phyloP scores from a whole-genome alignment of 169 alveolate genomes.

The Plasmodium yoelii region DNA sequence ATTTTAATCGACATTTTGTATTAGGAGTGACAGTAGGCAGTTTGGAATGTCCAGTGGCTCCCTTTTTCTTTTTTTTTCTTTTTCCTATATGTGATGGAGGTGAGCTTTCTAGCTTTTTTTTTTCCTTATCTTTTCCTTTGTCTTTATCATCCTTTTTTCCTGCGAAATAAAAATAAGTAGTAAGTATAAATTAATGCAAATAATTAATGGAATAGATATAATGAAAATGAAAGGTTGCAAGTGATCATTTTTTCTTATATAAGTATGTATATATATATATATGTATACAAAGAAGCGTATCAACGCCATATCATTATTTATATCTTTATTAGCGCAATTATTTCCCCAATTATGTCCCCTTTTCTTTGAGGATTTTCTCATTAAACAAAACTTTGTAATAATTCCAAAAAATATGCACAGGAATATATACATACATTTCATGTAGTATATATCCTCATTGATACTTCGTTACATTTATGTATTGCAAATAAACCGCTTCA shows the following conservation, averaged over 20 bases:
- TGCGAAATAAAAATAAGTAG: neutral
- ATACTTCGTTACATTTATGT: neutral
- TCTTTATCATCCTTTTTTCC: slow-evolving; percentile 75
- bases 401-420: no score
- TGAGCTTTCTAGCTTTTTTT: slow-evolving; percentile 78
- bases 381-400: no score
- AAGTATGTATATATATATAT: neutral
- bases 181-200: neutral
- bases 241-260: no score
- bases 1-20: slow-evolving; percentile 94
- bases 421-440: neutral
- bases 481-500: neutral
- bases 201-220: no score
- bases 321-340: no score
- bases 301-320: neutral
- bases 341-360: no score
- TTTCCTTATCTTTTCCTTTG: slow-evolving; percentile 77
- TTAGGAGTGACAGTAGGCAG: slow-evolving; percentile 94
- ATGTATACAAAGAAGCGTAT: neutral
- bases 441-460: neutral
- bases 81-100: slow-evolving; percentile 76
- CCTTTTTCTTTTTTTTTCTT: slow-evolving; percentile 62
- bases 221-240: no score
- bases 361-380: no score
- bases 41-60: slow-evolving; percentile 84